Conservation (phyloP, 2,329 filamentous ascomycete species). For the Coleophoma cylindrospora region DNA sequence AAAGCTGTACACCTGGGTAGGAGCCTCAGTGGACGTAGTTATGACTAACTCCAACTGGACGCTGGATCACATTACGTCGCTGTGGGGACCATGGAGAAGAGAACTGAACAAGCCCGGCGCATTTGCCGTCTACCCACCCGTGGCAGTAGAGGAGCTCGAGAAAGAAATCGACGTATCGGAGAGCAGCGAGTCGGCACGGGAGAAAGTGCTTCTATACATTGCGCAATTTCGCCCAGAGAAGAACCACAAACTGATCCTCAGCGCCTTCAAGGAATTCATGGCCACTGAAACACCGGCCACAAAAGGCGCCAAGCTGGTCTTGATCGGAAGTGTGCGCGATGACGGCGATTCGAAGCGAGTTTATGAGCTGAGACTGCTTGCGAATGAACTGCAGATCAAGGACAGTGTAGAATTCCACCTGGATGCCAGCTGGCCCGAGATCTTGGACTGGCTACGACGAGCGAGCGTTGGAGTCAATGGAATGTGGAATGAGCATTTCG, state of each 20-base stretch:
- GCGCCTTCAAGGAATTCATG: conserved; percentile 76
- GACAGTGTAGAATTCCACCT: conserved; percentile 82
- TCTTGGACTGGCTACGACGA: conserved; percentile 71
- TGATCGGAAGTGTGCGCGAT: conserved; percentile 91
- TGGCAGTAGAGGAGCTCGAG: conserved; percentile 81
- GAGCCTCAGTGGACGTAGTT: conserved; percentile 81
- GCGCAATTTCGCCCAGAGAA: conserved; percentile 98
- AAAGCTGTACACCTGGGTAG: conserved; percentile 73
- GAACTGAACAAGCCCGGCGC: conserved; percentile 42
- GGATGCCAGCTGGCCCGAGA: conserved; percentile 84
- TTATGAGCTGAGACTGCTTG: conserved; percentile 81
- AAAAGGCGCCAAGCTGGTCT: conserved; percentile 61
- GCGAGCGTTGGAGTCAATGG: conserved; percentile 88
- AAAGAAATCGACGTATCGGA: conserved; percentile 66
- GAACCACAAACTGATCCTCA: conserved; percentile 83
- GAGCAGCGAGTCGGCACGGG: conserved; percentile 63
- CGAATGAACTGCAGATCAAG: conserved; percentile 80
- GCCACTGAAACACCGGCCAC: conserved; percentile 47
- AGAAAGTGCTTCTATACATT: conserved; percentile 80
- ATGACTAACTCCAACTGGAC: conserved; percentile 99
- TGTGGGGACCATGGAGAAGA: conserved; percentile 65
- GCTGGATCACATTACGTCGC: conserved; percentile 69
- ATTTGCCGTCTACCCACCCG: conserved; percentile 83
- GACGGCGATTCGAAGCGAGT: conserved; percentile 75
- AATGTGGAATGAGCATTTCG: conserved; percentile 99